phyloP scores from a whole-genome alignment of 2,329 filamentous ascomycete species.

The Monosporascus ibericus region DNA sequence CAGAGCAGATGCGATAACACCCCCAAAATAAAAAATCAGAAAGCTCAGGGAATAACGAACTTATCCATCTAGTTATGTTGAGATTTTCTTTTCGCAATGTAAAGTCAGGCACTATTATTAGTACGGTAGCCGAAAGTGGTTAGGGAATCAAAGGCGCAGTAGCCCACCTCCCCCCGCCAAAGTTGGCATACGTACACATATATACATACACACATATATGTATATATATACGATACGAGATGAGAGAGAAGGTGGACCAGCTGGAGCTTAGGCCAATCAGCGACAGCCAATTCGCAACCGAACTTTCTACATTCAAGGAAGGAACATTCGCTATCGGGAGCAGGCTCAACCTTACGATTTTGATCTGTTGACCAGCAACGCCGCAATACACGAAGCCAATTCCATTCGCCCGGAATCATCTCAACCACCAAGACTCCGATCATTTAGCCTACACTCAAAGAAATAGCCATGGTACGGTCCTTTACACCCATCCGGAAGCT shows the following conservation, averaged over 20 bases:
- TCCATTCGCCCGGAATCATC: neutral
- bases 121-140: neutral
- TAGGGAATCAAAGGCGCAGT: neutral
- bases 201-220: neutral
- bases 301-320: slow-evolving; percentile 9
- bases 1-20: no score
- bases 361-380: neutral
- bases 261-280: slow-evolving; percentile 30
- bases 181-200: neutral
- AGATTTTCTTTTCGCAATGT: no score
- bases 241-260: slow-evolving; percentile 7
- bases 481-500: slow-evolving; percentile 2
- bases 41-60: no score
- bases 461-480: slow-evolving; percentile 47
- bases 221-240: neutral
- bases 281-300: slow-evolving; percentile 17
- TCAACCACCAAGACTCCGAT: neutral
- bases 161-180: neutral
- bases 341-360: slow-evolving; percentile 6
- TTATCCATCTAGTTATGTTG: no score
- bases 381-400: slow-evolving; percentile 2
- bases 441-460: slow-evolving; percentile 1
- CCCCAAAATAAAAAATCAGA: no score
- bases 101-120: no score
- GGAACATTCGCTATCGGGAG: neutral